Evolutionary conservation across 1,139 yeast species (phyloP), one percentile per base, ranked within the genome.

Genomic region (Hyphopichia pseudoburtonii): DNA sequence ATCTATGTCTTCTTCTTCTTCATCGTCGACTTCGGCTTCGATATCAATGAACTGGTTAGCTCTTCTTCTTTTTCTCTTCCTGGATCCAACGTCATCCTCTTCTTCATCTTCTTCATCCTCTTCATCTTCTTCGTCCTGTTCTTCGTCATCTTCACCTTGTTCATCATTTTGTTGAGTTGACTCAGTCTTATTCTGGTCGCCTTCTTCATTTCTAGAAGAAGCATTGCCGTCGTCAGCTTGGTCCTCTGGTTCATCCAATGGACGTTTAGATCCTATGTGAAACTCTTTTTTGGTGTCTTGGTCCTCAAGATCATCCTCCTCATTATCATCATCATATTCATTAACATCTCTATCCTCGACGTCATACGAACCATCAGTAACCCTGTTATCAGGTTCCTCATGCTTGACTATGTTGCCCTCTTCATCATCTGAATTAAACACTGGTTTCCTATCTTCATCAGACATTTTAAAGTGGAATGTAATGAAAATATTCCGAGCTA

Each of bases 1-100:
- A 37, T 71, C 77, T 34, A 88, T 84, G 28, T 83, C 90, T 29
- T 92, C 98, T 48, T 92, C 98, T 42, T 92, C 98, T 50, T 92
- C 98, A 43, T 92, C 97, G 60, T 94, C 96, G 41, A 92, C 99
- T 60, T 92, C 98, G 42, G 99, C 99, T 71, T 92, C 98, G 39
- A 92, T 95, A 85, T 92, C 99, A 64, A 92, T 76, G 63, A 92
- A 92, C 70, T 86, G 92, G 62, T 92, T 92, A 52, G 89, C 81
- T 35, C 82, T 78, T 60, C 83, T 80, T 53, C 84, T 73, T 60
- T 81, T 75, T 64, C 83, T 73, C 60, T 79, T 78, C 60, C 72
- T 70, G 25, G 66, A 61, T 39, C 66, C 56, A 3, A 65, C 64
- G 7, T 63, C 62, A 12, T 60, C 71, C n/a, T 69, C 77, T 2